Base-by-base conservation (phyloP, 345 rosid species). In the Citrus inodora region DNA sequence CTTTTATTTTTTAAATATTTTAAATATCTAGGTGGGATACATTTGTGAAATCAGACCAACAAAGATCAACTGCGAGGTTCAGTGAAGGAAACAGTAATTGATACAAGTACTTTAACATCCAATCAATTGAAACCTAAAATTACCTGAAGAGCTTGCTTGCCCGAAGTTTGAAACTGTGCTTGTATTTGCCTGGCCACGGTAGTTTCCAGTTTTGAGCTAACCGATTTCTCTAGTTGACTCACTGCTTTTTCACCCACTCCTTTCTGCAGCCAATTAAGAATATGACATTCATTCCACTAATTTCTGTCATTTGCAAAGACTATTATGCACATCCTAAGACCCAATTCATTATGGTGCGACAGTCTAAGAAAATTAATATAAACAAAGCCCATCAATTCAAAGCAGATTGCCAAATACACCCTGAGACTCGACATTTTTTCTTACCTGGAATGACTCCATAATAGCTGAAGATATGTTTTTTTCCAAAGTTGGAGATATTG, bases 71-170 rank as follows among this genome's bases (percentile, higher is more conserved):
- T 17, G 42, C 28, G 13, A 48, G 35, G 30, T n/a, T 30, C 48
- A 66, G 55, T 25, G 22, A 55, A 38, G 59, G 19, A 62, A 62
- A 32, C 32, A 67, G 56, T 51, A 51, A 1, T n/a, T 48, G 6
- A 8, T 71, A 66, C 7, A 33, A 65, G 25, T 35, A 35, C 38
- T 76, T 56, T 22, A 38, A 9, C 33, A 53, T 35, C n/a, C 79
- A 66, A 65, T 76, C 14, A 69, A 46, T 24, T 42, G 46, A 22
- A 58, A 73, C 66, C 56, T 48, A 51, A 78, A 78, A 62, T 69
- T 83, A 89, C 97, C 97, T 92, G 97, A 42, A 92, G 94, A 66
- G 91, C 92, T 82, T 89, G 97, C 83, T 86, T 92, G 67, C 97
- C 94, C 75, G 89, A 87, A 79, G 92, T 90, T 79, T 88, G 94